Percentiles rank a stretch among this genome's conserved stretches.
These are phyloP conservation scores for Sutorius eximius DNA, from an alignment of 1,284 basidiomycete genomes.

Conservation along the genomic window DNA sequence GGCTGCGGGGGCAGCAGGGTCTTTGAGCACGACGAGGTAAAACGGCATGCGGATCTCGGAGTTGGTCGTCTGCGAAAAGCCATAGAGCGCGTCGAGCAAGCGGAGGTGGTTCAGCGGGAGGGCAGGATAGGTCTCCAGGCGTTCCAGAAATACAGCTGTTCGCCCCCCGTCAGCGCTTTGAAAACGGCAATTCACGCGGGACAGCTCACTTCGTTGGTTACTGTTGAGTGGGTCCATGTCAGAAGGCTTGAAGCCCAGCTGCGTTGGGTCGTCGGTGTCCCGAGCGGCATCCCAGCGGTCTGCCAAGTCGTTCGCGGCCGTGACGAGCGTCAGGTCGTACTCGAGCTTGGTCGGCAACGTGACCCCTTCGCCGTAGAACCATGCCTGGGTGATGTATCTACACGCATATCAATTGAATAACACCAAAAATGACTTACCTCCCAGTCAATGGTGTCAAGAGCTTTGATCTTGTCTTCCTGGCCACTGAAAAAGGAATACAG, in stretches of 20 bases:
- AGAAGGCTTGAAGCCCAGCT: conserved; percentile 49
- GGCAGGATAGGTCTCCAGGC: conserved; percentile 54
- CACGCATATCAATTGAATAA: neutral
- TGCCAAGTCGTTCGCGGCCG: conserved; percentile 71
- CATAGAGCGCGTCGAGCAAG: conserved; percentile 59
- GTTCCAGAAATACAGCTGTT: conserved; percentile 74
- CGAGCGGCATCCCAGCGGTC: conserved; percentile 76
- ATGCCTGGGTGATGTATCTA: conserved; percentile 50
- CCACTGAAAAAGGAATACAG: conserved; percentile 78
- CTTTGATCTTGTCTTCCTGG: conserved; percentile 64
- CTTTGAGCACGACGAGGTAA: conserved; percentile 63
- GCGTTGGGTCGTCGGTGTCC: conserved; percentile 41
- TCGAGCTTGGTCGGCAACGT: conserved; percentile 78
- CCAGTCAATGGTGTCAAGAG: conserved; percentile 80
- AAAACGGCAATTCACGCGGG: neutral
- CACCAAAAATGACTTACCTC: conserved; percentile 49
- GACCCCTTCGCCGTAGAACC: conserved; percentile 85
- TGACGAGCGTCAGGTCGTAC: conserved; percentile 83
- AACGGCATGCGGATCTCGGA: conserved; percentile 73
- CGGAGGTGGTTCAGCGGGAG: conserved; percentile 57
- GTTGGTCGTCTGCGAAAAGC: conserved; percentile 54
- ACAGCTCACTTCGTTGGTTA: conserved; percentile 59
- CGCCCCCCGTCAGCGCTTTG: neutral
- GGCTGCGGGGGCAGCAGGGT: conserved; percentile 50
- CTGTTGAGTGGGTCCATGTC: conserved; percentile 63